These are phyloP conservation scores for Chaetothyriales sp. DNA, from an alignment of 2,329 filamentous ascomycete species.

Conservation along the genomic window DNA sequence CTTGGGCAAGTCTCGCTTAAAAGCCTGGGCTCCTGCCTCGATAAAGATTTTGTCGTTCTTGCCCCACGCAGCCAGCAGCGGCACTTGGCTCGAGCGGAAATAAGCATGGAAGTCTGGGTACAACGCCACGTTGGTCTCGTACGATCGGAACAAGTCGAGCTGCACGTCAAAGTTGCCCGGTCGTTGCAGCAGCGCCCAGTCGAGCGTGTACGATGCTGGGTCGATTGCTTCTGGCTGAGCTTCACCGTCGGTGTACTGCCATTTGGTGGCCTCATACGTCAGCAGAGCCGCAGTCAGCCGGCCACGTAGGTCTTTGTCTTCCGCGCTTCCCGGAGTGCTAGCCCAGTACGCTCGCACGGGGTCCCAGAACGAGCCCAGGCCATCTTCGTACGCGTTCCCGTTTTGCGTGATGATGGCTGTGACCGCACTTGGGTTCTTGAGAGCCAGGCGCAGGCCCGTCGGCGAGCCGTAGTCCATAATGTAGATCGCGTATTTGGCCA, in stretches of 20 bases:
- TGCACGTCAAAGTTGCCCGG: conserved; percentile 40
- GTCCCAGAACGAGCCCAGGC: conserved; percentile 41
- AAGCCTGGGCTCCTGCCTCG: conserved; percentile 41
- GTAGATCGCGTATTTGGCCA: conserved; percentile 41
- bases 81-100: conserved; percentile 37
- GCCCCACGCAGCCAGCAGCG: conserved; percentile 46
- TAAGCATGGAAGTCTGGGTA: conserved; percentile 45
- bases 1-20: conserved; percentile 34
- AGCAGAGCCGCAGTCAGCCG: conserved; percentile 25
- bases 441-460: conserved; percentile 39
- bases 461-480: conserved; percentile 53
- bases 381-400: conserved; percentile 48
- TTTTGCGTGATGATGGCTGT: conserved; percentile 46
- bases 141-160: conserved; percentile 45
- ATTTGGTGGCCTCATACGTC: conserved; percentile 26
- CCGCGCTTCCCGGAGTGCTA: conserved; percentile 19
- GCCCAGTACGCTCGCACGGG: conserved; percentile 37
- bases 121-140: conserved; percentile 40
- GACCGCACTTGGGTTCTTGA: conserved; percentile 35
- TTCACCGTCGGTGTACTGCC: conserved; percentile 21
- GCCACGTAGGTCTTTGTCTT: conserved; percentile 23
- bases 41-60: conserved; percentile 39
- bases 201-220: conserved; percentile 32
- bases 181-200: conserved; percentile 39
- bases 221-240: conserved; percentile 15